Conservation (phyloP, 2,329 filamentous ascomycete genomes). For the Fusarium illudens region DNA sequence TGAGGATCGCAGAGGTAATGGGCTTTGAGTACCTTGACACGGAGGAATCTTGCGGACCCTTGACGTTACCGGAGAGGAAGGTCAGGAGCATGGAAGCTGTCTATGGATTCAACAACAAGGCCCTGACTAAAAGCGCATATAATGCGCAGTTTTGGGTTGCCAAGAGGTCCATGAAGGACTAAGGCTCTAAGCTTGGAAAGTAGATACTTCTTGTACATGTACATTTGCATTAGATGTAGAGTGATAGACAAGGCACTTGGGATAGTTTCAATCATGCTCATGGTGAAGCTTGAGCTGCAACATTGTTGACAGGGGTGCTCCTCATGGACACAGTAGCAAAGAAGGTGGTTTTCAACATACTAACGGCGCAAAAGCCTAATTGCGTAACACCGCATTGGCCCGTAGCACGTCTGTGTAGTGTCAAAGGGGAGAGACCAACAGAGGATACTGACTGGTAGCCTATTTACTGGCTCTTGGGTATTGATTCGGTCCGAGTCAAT, state of each 20-base stretch:
- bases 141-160: constrained; percentile 65
- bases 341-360: no score
- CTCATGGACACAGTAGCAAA: no score
- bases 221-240: neutral
- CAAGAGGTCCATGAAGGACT: constrained; percentile 20
- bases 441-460: no score
- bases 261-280: no score
- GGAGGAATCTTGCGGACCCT: constrained; percentile 50
- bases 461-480: no score
- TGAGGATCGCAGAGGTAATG: constrained; percentile 56
- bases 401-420: no score
- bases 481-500: no score
- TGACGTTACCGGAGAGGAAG: constrained; percentile 52
- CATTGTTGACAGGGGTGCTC: no score
- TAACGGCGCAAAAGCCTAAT: no score
- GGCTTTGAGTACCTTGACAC: constrained; percentile 61
- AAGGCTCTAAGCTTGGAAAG: neutral
- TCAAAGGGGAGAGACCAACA: no score
- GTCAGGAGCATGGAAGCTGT: constrained; percentile 58
- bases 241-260: neutral
- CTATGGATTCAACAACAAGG: constrained; percentile 61
- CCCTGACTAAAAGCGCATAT: constrained; percentile 62
- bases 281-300: no score
- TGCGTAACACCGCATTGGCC: no score
- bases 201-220: neutral